Conservation (phyloP, 805 yeast genomes). For the Maudiozyma serrabonitensis region DNA sequence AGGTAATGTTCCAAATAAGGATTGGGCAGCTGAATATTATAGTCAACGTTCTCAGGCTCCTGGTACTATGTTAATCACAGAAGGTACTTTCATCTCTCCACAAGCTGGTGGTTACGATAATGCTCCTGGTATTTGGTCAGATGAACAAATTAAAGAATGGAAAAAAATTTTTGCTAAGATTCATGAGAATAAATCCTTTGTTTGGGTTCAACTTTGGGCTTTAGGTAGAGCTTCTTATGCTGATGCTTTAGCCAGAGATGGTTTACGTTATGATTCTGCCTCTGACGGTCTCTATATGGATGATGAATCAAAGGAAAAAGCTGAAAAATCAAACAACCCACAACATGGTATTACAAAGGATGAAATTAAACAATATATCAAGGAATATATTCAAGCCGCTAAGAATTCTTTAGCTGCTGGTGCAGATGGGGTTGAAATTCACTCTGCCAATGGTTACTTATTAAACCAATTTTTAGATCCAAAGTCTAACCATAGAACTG, state of each 20-base stretch:
- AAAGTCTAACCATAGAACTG: constrained; percentile 37
- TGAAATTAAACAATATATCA: constrained; percentile 33
- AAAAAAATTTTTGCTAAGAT: constrained; percentile 37
- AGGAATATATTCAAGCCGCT: constrained; percentile 38
- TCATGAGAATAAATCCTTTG: constrained; percentile 39
- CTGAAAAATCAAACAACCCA: constrained; percentile 24
- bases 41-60: constrained; percentile 40
- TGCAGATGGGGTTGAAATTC: constrained; percentile 57
- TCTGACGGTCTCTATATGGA: constrained; percentile 28
- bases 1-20: constrained; percentile 33
- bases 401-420: constrained; percentile 28
- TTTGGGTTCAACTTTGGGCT: constrained; percentile 44
- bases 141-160: constrained; percentile 41
- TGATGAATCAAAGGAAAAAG: constrained; percentile 29
- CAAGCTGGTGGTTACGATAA: constrained; percentile 32
- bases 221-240: constrained; percentile 36
- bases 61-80: constrained; percentile 47
- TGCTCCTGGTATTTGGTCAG: constrained; percentile 42
- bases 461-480: constrained; percentile 45
- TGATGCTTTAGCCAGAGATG: constrained; percentile 27
- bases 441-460: constrained; percentile 58
- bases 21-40: constrained; percentile 41
- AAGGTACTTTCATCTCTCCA: constrained; percentile 41
- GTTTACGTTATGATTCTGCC: constrained; percentile 32
- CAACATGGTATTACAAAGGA: constrained; percentile 24